Evolutionary conservation across 148 eudicot species (phyloP).

Genomic region (Arbutus unedo): DNA sequence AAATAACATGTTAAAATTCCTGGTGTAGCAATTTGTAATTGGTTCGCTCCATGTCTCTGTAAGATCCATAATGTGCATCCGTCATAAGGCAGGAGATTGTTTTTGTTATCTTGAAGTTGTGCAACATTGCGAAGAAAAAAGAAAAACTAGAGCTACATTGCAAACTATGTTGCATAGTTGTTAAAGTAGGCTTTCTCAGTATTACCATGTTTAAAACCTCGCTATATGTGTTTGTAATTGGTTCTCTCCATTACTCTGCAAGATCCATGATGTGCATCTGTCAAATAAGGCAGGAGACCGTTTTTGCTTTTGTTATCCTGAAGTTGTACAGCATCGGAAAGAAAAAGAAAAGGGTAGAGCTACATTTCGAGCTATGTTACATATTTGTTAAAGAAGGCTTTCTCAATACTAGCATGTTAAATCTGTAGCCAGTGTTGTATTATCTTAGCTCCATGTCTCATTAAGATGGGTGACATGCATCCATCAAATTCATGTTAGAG

Average conservation of each 20-base stretch:
- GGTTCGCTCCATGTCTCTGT: neutral
- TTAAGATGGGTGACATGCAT: neutral
- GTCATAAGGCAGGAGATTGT: neutral
- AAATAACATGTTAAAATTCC: neutral
- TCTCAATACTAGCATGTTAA: neutral
- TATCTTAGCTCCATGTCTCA: neutral
- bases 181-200: conserved; percentile 2
- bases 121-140: neutral
- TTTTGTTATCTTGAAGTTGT: neutral
- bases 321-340: neutral
- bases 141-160: neutral
- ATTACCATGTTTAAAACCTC: neutral
- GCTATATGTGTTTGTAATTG: neutral
- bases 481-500: neutral
- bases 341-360: neutral
- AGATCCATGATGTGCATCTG: neutral
- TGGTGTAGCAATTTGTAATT: neutral
- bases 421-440: neutral
- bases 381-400: neutral
- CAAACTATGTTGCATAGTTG: neutral
- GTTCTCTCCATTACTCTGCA: neutral
- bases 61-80: neutral
- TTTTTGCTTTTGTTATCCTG: neutral
- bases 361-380: neutral
- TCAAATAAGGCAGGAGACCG: neutral